Evolutionary conservation across 2,329 filamentous ascomycete species (phyloP), one percentile per base, ranked within the genome.

Genomic region (Fusarium coffeatum): DNA sequence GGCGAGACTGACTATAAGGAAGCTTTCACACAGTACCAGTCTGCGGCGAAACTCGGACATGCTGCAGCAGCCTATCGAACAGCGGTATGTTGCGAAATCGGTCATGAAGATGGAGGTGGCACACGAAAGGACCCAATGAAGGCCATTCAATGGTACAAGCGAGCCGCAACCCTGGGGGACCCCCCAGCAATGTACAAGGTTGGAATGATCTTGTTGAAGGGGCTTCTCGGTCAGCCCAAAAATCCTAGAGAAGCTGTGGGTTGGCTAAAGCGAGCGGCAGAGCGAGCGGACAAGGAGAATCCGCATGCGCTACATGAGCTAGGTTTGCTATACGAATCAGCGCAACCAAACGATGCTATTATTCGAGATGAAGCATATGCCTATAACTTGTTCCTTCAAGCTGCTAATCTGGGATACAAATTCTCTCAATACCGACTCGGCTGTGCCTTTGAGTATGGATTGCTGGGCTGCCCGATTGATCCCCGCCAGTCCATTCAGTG

Each of bases 161-260:
- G 94, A 45, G 94, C 96, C 9, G 95, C 96, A 13, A 91, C 92
- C 15, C 85, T 98, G 5, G 95, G 96, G 5, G 95, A 99, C 76
- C 91, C 92, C 3, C 92, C 95, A 1, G 96, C 94, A 30, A 97
- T 98, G 93, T 99, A 98, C 84, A 99, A 99, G 81, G 90, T 98
- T 81, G 96, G 96, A 62, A 97, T 98, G 91, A 97, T 99, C 71
- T 84, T 93, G 66, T 87, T 98, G 57, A 98, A 98, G 80, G 96
- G 95, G 13, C 85, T 98, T 28, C 87, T 99, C n/a, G 94, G 94
- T 6, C 94, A 98, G 78, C 87, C 86, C 25, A 89, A 86, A 76
- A 97, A 97, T 76, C 88, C 93, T 5, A 88, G 92, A 45, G 96
- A 98, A 81, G 94, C 94, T 20, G 88, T 98, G 25, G 90, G 89